Conservation (phyloP, 805 yeast species). For the Lipomyces sp. region DNA sequence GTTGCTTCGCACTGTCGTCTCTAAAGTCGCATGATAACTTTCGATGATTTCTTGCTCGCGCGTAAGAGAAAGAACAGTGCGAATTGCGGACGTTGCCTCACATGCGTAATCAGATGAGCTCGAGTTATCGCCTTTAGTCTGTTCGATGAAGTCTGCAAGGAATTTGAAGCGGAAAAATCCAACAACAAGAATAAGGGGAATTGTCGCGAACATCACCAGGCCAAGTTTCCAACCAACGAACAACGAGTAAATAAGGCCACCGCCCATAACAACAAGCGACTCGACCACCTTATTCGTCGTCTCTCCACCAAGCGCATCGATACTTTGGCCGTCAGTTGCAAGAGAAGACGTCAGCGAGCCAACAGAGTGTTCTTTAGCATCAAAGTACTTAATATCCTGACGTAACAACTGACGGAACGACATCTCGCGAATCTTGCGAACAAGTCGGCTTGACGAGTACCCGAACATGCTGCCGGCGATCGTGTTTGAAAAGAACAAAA, state of each 20-base stretch:
- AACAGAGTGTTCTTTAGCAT: constrained; percentile 30
- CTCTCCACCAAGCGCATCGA: constrained; percentile 35
- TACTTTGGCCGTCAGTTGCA: constrained; percentile 33
- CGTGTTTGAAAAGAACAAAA: constrained; percentile 16
- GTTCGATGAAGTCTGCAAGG: constrained; percentile 37
- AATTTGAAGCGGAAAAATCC: constrained; percentile 42
- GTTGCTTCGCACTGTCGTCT: constrained; percentile 36
- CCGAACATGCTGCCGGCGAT: constrained; percentile 25
- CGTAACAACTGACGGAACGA: constrained; percentile 31
- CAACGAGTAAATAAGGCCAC: constrained; percentile 41
- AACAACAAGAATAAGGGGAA: constrained; percentile 39
- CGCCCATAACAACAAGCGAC: constrained; percentile 40
- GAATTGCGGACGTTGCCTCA: constrained; percentile 41
- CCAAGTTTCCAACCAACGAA: constrained; percentile 44
- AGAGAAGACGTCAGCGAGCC: constrained; percentile 33
- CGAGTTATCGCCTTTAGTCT: constrained; percentile 40
- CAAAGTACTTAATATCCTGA: constrained; percentile 36
- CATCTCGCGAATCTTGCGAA: constrained; percentile 30
- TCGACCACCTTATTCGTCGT: constrained; percentile 35
- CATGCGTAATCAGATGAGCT: constrained; percentile 42
- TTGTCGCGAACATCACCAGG: constrained; percentile 41
- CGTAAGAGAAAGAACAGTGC: constrained; percentile 44
- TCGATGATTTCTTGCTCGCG: constrained; percentile 43
- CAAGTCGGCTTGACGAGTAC: constrained; percentile 26
- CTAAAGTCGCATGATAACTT: constrained; percentile 32